Base-by-base conservation (phyloP, 495 filamentous ascomycete genomes). In the Aspergillus carlsbadensis region DNA sequence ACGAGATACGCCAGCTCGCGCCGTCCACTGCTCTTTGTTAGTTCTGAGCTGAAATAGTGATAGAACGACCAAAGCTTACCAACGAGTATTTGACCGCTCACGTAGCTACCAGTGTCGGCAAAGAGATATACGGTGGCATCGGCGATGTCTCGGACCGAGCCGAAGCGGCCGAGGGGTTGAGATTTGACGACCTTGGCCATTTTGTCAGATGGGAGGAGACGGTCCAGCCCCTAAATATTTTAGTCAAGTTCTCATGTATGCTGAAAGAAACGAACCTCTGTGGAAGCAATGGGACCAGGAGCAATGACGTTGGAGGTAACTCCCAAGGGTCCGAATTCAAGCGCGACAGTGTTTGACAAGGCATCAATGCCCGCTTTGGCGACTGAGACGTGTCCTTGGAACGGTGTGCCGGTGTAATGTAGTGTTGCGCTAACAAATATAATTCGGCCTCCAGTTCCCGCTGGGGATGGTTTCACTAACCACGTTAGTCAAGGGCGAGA, bases 321-420 rank as follows among this genome's bases (percentile, higher is more conserved):
- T 1, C 94, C 94, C 31, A 81, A 80, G 0, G 94, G 94, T 0
- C 93, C 93, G 58, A 91, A 90, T 67, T 98, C 94, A 33, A 98
- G 79, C 3, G 89, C 86, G 0, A 91, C 78, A 8, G 81, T 82
- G 44, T 84, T 79, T 24, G 87, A 87, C 53, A 98, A 77, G 1
- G 91, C 84, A 68, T 98, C 94, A 17, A 98, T 82, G 21, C 86
- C 91, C 0, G 94, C 91, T 73, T 98, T 98, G 49, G 94, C 94
- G 6, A 90, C 91, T 3, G 85, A 77, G 15, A 92, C 92, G 68
- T 97, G 94, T 2, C 85, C 77, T 67, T 98, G 94, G 65, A 93
- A 82, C 0, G 92, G 88, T 67, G 83, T 82, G 20, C 88, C 89
- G 0, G 84, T 84, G 73, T 93, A 98, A 74, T 98, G 93, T 53